These are phyloP conservation scores for Castanospermum australe DNA, from an alignment of 306 rosid species.

Conservation along the genomic window DNA sequence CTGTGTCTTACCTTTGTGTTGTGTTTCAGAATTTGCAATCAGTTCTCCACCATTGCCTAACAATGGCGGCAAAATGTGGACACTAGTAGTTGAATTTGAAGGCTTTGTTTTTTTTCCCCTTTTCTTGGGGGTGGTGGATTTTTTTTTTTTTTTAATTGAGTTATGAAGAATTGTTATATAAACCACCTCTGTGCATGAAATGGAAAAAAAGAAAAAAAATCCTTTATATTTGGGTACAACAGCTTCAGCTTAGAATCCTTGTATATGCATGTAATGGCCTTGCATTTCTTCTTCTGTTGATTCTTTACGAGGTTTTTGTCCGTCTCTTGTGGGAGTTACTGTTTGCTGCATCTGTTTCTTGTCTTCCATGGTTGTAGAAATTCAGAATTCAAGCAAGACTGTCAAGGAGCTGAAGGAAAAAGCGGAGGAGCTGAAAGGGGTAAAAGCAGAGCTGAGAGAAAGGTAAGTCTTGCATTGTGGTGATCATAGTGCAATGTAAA, in stretches of 20 bases:
- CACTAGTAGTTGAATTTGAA: too few species aligned
- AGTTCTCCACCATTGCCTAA: neutral
- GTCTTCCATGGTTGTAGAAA: constrained; percentile 47
- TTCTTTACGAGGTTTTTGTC: neutral
- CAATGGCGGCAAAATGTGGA: neutral
- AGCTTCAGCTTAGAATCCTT: too few species aligned
- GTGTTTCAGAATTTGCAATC: neutral
- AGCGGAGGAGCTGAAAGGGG: constrained; percentile 78
- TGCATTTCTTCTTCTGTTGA: neutral
- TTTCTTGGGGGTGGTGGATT: too few species aligned
- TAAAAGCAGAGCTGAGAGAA: constrained; percentile 68
- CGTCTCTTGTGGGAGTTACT: neutral
- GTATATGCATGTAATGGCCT: neutral
- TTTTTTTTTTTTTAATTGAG: too few species aligned
- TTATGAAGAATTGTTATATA: too few species aligned
- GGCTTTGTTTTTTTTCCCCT: neutral
- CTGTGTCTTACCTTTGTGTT: neutral
- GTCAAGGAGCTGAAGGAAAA: constrained; percentile 78
- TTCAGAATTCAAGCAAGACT: constrained; percentile 68
- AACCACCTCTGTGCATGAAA: too few species aligned
- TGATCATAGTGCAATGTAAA: constrained; percentile 5
- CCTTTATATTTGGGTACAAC: too few species aligned
- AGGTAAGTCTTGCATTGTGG: constrained; percentile 50
- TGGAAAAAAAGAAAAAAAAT: too few species aligned
- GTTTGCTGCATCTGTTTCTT: neutral